phyloP scores from a whole-genome alignment of 768 basidiomycete genomes.

The Lactarius deliciosus region DNA sequence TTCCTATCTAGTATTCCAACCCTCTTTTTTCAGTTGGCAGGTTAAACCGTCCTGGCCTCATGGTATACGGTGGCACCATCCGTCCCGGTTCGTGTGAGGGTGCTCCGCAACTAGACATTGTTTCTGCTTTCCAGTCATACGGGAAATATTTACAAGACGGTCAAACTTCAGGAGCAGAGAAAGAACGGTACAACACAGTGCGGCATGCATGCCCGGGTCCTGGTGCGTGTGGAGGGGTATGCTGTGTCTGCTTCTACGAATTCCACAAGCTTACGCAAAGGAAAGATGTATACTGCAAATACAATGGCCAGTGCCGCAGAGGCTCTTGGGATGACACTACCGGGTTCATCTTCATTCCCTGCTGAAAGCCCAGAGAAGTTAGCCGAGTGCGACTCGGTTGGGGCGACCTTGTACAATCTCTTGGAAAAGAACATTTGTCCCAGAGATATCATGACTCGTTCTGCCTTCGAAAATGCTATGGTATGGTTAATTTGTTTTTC shows the following conservation, averaged over 20 bases:
- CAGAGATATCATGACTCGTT: slow-evolving; percentile 93
- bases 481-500: slow-evolving; percentile 42
- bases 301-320: slow-evolving; percentile 98
- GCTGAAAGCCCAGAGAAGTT: slow-evolving; percentile 90
- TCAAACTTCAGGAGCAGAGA: slow-evolving; percentile 78
- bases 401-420: slow-evolving; percentile 80
- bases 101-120: slow-evolving; percentile 85
- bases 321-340: slow-evolving; percentile 92
- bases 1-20: slow-evolving; percentile 6
- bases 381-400: slow-evolving; percentile 78
- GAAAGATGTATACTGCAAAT: slow-evolving; percentile 95
- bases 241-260: slow-evolving; percentile 1
- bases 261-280: slow-evolving; percentile 18
- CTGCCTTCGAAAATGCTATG: slow-evolving; percentile 98
- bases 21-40: slow-evolving; percentile 65
- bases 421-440: slow-evolving; percentile 91
- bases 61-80: slow-evolving; percentile 98
- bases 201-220: slow-evolving; percentile 96
- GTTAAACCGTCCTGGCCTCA: slow-evolving; percentile 91
- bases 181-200: slow-evolving; percentile 80
- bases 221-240: slow-evolving; percentile 95
- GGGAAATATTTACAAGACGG: slow-evolving; percentile 94
- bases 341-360: slow-evolving; percentile 96
- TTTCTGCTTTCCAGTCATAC: slow-evolving; percentile 97
- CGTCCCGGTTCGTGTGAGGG: slow-evolving; percentile 90